Base-by-base conservation (phyloP, 805 yeast species). In the Grigorovia humatica region DNA sequence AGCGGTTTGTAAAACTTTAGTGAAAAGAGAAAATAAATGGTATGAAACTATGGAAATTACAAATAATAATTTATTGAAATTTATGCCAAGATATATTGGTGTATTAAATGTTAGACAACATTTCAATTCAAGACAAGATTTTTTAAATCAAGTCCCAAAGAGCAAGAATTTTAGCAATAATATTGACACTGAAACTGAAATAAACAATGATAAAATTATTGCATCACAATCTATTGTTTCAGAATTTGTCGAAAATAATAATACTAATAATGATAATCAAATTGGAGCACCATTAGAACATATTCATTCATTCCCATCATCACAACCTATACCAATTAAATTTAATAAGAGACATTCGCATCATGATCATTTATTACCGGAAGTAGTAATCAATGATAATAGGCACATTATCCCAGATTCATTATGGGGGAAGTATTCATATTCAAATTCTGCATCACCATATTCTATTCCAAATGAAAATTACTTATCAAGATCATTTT, bases 21-120 rank as follows among this genome's bases (percentile, higher is more conserved):
- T 89, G 54, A 88, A 87, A 60, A 76, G 96, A 52, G 99, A 93
- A 63, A 88, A 93, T 68, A 70, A 74, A 55, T 90, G 96, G 85
- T 93, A 93, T 68, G 99, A 93, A 66, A 81, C 83, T 4, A 83
- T 93, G 46, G 98, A 93, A 68, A 68, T 74, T 42, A 72, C 76
- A 18, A 96, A 88, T 66, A 82, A 84, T 20, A 90, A 83, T 48
- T 72, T 93, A 43, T 73, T 89, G 52, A 74, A 76, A 56, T 93
- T 86, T 67, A 85, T 93, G 96, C 99, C 99, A 2, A 79, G 80
- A 56, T 93, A 93, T 66, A 87, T 91, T 51, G 99, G 99, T 7
- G 97, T 91, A 1, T 71, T 91, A 51, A 91, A 91, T 65, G 98
- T 91, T 4, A 76, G 98, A 52, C 91, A 89, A 51, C 77, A 81